phyloP scores from a whole-genome alignment of 371 early-diverging fungal species.

The Zychaea mexicana region DNA sequence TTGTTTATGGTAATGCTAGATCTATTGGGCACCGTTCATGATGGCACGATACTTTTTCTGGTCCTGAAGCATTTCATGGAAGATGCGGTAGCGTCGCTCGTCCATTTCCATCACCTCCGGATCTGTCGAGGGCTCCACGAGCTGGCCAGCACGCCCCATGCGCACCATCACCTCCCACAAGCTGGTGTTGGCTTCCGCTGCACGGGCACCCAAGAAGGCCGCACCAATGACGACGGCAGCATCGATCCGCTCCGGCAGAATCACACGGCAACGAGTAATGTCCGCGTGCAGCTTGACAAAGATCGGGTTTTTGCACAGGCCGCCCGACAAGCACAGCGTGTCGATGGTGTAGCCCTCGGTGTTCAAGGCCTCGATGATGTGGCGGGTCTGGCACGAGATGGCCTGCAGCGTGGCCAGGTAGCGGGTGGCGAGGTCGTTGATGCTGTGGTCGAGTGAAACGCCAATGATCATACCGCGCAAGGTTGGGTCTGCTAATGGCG shows the following conservation, averaged over 20 bases:
- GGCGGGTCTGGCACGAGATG: conserved; percentile 64
- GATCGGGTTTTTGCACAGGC: conserved; percentile 64
- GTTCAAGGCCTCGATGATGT: conserved; percentile 61
- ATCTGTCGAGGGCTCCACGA: conserved; percentile 49
- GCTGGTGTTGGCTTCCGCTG: conserved; percentile 35
- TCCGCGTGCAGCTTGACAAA: conserved; percentile 69
- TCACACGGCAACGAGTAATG: conserved; percentile 55
- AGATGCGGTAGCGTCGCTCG: conserved; percentile 57
- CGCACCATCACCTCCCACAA: conserved; percentile 64
- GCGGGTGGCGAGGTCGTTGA: conserved; percentile 57
- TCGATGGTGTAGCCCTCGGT: conserved; percentile 59
- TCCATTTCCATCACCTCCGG: conserved; percentile 41
- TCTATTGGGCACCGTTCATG: conserved; percentile 39
- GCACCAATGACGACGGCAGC: conserved; percentile 75
- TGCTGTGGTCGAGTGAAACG: conserved; percentile 53
- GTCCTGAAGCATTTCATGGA: conserved; percentile 59
- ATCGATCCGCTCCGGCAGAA: conserved; percentile 59
- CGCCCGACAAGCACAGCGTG: conserved; percentile 70
- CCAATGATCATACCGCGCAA: conserved; percentile 69
- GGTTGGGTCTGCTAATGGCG: conserved; percentile 70
- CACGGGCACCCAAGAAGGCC: conserved; percentile 68
- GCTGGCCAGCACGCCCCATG: conserved; percentile 54
- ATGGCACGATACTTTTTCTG: conserved; percentile 57
- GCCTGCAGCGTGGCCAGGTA: conserved; percentile 71
- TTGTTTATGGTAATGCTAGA: too few species aligned